Evolutionary conservation across 2,329 filamentous ascomycete species (phyloP), one percentile per base, ranked within the genome.

Genomic region (Rutstroemia sp.): DNA sequence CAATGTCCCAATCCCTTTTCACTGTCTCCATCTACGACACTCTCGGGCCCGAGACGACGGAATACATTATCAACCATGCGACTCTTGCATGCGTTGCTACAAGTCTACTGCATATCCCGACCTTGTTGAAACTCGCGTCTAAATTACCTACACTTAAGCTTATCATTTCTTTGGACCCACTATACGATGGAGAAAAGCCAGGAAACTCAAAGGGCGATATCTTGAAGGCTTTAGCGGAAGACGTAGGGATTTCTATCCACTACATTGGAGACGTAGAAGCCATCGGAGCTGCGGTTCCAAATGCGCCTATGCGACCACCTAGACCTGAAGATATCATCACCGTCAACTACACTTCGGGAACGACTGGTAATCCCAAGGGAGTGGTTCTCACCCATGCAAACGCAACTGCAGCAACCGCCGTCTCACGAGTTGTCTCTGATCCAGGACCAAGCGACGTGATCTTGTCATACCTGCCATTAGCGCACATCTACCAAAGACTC

Each of bases 11-110:
- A 72, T 83, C 87, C 7, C 82, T 97, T 30, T 97, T 80, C 73
- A 89, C 87, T 21, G 91, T 99, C 55, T 96, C 92, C 5, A 86
- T 99, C 51, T 99, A 99, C 76, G 94, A 97, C 72, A 96, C 92
- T 12, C 82, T 99, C 5, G 92, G 92, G 9, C 87, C 92, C 12
- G 89, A 96, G 63, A 83, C 92, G 2, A 92, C 89, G 57, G 91
- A 97, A 74, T 97, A 89, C 75, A 96, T 99, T 72, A 87, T 97
- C 75, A 95, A 95, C 73, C 92, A 97, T 71, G 83, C 90, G 54
- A 80, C 85, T 60, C 76, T 97, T 56, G 72, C 78, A 57, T 89
- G 85, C 66, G 83, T 97, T 41, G 84, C 87, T 60, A 86, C 88
- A 57, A 91, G 88, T 27, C 76, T 96, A 47, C 83, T 84, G 45